Base-by-base conservation (phyloP, 2,329 filamentous ascomycete species). In the Trichoderma aggressivum region DNA sequence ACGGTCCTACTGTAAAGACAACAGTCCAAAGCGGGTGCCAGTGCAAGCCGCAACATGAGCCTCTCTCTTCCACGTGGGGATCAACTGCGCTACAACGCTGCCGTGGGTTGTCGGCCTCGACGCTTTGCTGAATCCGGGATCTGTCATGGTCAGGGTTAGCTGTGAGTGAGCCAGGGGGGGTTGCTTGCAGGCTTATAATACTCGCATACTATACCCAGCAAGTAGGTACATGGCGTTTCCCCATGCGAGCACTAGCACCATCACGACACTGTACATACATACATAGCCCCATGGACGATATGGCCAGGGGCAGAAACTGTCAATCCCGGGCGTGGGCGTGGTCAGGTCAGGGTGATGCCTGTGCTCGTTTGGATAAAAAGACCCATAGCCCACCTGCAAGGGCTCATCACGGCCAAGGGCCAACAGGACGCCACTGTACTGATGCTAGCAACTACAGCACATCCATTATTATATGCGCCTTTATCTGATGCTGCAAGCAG, bases 311-410 rank as follows among this genome's bases (percentile, higher is more conserved):
- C 24, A 43, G 16, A 26, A 18, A 56, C 32, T 67, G 7, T n/a
- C 11, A 21, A 21, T 56, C 65, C 66, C 36, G 43, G 34, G 28
- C 24, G 21, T 47, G 66, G 34, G 39, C 24, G 56, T 32, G 66
- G 59, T 60, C 55, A 69, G 66, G 30, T 43, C 56, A 69, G 55
- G 26, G 5, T 30, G 66, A 36, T 69, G 56, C 56, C 66, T 61
- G 66, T 69, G 55, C 66, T 69, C 66, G 56, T 61, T 61, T 60
- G 66, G 66, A 69, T 61, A 69, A 61, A 61, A 36, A 50, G 30
- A 26, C 36, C 56, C 56, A 53, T 34, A 53, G 55, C 66, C 66
- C 66, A 69, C n/a, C n/a, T 36, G 21, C 66, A 69, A 69, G 34
- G 55, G 39, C 30, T 60, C 58, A 47, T 53, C 66, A 68, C 34